phyloP scores from a whole-genome alignment of 345 rosid genomes.

The Eucalyptus melliodora region DNA sequence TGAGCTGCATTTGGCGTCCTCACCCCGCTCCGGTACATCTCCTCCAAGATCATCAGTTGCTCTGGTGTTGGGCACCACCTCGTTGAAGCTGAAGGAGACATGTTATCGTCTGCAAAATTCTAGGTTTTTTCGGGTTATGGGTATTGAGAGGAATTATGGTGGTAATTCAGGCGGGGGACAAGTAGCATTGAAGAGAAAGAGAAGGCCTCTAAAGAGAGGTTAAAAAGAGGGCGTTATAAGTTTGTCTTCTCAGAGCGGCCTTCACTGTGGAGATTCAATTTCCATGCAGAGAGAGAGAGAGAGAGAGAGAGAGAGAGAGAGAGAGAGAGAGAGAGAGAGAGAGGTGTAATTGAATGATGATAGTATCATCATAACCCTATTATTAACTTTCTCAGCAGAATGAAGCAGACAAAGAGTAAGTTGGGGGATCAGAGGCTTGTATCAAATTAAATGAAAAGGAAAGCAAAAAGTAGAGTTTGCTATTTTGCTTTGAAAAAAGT shows the following conservation, averaged over 20 bases:
- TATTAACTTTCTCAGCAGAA: conserved; percentile 5
- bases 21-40: conserved; percentile 70
- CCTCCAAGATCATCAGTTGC: conserved; percentile 85
- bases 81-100: conserved; percentile 63
- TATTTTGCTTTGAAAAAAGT: background rate
- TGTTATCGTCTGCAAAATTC: background rate
- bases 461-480: background rate
- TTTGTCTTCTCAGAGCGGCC: conserved; percentile 22
- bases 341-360: conserved; percentile 20
- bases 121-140: background rate
- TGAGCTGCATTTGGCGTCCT: conserved; percentile 81
- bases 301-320: background rate
- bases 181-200: background rate
- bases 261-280: conserved; percentile 19
- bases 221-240: conserved; percentile 16
- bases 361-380: conserved; percentile 26
- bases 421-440: background rate
- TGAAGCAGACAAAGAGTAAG: conserved; percentile 5
- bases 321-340: background rate
- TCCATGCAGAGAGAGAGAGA: background rate
- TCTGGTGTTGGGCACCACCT: conserved; percentile 99
- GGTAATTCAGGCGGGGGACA: background rate
- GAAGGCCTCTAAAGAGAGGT: background rate
- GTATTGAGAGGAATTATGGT: background rate
- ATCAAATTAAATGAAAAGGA: background rate